A percentile compares a stretch with the other conserved stretches of the same genome.
Evolutionary conservation across 2,329 filamentous ascomycete species (phyloP).

Genomic region (Aspergillus thermomutatus): DNA sequence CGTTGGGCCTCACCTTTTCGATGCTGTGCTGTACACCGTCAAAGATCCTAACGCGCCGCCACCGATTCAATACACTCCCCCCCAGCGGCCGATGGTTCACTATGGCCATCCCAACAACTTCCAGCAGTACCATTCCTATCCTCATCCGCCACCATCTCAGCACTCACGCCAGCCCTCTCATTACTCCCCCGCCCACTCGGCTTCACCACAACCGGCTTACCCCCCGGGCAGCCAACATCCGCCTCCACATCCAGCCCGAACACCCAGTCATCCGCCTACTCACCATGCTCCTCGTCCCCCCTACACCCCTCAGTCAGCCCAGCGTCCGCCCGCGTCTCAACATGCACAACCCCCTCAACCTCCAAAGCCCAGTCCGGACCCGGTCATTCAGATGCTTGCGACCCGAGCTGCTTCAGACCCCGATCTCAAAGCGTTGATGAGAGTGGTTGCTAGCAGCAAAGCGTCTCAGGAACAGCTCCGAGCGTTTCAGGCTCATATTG

Average conservation of each 20-base stretch:
- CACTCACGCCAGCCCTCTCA: constrained; percentile 26
- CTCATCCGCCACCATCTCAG: constrained; percentile 21
- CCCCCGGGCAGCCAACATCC: constrained; percentile 20
- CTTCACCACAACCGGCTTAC: constrained; percentile 26
- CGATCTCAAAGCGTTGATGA: constrained; percentile 50
- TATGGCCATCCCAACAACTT: constrained; percentile 40
- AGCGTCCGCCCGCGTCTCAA: constrained; percentile 27
- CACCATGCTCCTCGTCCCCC: constrained; percentile 19
- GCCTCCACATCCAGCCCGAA: constrained; percentile 15
- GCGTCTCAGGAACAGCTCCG: constrained; percentile 48
- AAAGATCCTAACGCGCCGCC: constrained; percentile 46
- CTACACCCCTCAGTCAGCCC: constrained; percentile 22
- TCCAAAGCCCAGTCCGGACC: constrained; percentile 45
- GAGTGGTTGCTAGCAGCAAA: constrained; percentile 49
- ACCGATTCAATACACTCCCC: constrained; percentile 35
- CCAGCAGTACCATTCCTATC: constrained; percentile 42
- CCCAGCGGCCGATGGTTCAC: constrained; percentile 42
- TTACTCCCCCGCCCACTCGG: constrained; percentile 25
- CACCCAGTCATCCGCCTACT: constrained; percentile 8
- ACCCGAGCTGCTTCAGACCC: constrained; percentile 48
- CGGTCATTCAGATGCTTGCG: constrained; percentile 53
- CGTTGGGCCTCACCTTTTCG: constrained; percentile 62
- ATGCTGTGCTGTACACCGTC: constrained; percentile 55
- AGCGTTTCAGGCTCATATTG: constrained; percentile 50
- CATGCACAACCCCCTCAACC: constrained; percentile 31